Percentiles rank a stretch among this genome's conserved stretches.
Conservation (phyloP, 139 green algal genomes). For the Eudorina sp. region DNA sequence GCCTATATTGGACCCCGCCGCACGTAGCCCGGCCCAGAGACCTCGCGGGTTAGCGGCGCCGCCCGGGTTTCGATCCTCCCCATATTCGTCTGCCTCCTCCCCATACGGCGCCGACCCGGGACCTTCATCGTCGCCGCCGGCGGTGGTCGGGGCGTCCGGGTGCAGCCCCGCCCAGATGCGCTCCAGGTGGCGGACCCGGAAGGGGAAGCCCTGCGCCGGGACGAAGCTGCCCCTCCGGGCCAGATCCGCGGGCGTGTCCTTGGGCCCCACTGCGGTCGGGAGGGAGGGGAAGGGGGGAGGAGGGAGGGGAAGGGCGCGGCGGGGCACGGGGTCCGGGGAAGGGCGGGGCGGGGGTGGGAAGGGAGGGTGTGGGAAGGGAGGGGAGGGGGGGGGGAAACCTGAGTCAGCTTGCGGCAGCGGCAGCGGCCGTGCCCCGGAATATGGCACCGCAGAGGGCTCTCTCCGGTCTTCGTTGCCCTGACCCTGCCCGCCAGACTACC, state of each 20-base stretch:
- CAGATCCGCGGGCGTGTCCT: conserved; percentile 29
- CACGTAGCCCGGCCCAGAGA: neutral
- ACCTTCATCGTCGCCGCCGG: too few relatives aligned
- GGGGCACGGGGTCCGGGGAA: neutral
- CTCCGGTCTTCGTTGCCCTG: too few relatives aligned
- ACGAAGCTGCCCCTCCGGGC: neutral
- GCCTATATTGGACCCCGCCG: too few relatives aligned
- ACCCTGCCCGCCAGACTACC: too few relatives aligned
- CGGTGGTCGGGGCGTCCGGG: conserved; percentile 6
- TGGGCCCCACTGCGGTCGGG: neutral
- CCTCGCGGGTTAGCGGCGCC: neutral
- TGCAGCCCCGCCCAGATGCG: conserved; percentile 9
- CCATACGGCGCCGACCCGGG: neutral
- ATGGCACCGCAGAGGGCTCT: too few relatives aligned
- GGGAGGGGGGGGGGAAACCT: neutral
- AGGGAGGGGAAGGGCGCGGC: neutral
- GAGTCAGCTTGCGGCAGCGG: neutral
- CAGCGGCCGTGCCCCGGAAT: too few relatives aligned
- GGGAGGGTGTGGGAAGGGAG: neutral
- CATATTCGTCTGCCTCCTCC: neutral
- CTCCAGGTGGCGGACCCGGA: conserved; percentile 17
- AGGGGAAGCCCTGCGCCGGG: conserved; percentile 13
- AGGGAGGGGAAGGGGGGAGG: neutral
- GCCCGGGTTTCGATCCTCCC: neutral
- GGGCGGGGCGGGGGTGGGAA: neutral